Conservation (phyloP, 179 eudicot species). For the Beta corolliflora region DNA sequence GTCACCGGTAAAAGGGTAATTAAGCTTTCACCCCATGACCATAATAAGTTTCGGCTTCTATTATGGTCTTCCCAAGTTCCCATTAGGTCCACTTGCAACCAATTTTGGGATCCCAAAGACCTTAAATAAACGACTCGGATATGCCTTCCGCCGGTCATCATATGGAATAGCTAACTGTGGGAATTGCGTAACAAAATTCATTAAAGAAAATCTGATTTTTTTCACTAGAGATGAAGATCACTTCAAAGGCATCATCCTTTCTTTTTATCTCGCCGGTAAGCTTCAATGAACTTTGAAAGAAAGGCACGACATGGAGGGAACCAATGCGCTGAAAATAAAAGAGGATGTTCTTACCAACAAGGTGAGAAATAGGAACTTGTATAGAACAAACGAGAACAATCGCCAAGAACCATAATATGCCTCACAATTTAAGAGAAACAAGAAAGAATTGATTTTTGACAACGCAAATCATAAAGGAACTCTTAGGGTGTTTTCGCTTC, state of each 20-base stretch:
- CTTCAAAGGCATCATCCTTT: constrained; percentile 49
- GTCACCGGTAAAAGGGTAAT: constrained; percentile 59
- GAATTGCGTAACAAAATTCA: constrained; percentile 65
- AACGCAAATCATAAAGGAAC: neutral
- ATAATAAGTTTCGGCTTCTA: constrained; percentile 61
- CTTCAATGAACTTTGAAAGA: constrained; percentile 58
- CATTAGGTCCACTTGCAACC: constrained; percentile 65
- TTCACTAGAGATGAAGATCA: constrained; percentile 72
- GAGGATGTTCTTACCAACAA: constrained; percentile 74
- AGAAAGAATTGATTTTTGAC: neutral
- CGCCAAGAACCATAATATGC: neutral
- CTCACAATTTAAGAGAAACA: neutral
- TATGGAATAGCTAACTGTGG: constrained; percentile 85
- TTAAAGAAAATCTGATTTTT: constrained; percentile 52
- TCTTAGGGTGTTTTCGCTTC: no score
- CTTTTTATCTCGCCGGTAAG: constrained; percentile 60
- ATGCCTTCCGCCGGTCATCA: constrained; percentile 48
- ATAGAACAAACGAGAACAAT: constrained; percentile 1
- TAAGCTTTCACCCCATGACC: constrained; percentile 66
- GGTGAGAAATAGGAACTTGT: constrained; percentile 67
- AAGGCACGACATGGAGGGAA: constrained; percentile 85
- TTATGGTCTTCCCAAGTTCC: constrained; percentile 44
- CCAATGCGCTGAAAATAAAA: constrained; percentile 86
- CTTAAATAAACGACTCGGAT: constrained; percentile 52
- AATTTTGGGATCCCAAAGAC: constrained; percentile 65